phyloP scores from a whole-genome alignment of 164 flowering plant genomes.

The Stephania japonica region DNA sequence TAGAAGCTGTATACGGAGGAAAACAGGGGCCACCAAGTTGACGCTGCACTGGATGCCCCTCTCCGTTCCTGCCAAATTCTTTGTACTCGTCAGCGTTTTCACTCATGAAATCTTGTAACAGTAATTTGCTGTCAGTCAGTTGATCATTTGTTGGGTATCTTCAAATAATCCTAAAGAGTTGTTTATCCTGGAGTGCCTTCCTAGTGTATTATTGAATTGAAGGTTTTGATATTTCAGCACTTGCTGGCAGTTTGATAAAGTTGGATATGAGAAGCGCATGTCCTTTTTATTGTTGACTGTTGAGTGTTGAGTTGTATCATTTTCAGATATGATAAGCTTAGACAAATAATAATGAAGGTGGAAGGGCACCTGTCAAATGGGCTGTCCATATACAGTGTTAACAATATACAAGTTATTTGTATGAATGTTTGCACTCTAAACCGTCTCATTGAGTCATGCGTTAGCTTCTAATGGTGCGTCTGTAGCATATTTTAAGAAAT shows the following conservation, averaged over 20 bases:
- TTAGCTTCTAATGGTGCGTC: too few species aligned
- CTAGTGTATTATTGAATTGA: not conserved
- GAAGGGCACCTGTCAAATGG: too few species aligned
- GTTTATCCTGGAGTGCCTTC: not conserved
- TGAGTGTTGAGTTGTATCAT: too few species aligned
- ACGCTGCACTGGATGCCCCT: not conserved
- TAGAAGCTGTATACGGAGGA: constrained; percentile 31
- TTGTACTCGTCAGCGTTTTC: not conserved
- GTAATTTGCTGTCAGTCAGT: not conserved
- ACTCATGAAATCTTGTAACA: not conserved
- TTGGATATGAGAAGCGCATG: too few species aligned
- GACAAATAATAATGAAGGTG: too few species aligned
- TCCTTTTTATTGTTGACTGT: too few species aligned
- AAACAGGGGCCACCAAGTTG: constrained; percentile 19
- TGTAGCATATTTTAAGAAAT: too few species aligned
- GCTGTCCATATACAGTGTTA: too few species aligned
- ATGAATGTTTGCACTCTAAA: too few species aligned
- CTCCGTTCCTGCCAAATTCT: not conserved
- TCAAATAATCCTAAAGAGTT: not conserved
- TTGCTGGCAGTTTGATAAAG: not conserved
- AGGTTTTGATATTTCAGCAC: not conserved
- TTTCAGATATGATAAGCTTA: too few species aligned
- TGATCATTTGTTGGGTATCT: not conserved
- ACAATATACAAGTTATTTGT: too few species aligned
- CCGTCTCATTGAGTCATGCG: too few species aligned